These are phyloP conservation scores for Trichoderma pleuroti DNA, from an alignment of 2,329 filamentous ascomycete genomes.

Conservation along the genomic window DNA sequence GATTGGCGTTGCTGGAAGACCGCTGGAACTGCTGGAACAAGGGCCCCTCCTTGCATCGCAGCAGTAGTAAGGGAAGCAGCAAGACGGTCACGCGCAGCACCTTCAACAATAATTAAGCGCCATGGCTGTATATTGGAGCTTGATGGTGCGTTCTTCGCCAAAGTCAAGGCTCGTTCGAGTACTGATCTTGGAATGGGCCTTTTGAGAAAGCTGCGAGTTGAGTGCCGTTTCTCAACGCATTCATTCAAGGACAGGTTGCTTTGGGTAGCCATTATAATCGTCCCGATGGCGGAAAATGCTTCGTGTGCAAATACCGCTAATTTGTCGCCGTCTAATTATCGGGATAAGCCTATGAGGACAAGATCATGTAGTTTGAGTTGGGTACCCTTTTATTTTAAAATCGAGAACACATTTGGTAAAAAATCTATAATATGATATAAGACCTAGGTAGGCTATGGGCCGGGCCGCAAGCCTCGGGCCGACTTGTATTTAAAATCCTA, in stretches of 20 bases:
- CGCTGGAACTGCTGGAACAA: neutral
- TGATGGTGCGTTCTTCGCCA: slow-evolving; percentile 11
- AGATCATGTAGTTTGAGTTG: too few relatives aligned
- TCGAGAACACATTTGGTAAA: too few relatives aligned
- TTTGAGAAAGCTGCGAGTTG: neutral
- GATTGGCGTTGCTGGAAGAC: slow-evolving; percentile 18
- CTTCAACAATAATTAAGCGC: slow-evolving; percentile 8
- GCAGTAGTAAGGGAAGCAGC: neutral
- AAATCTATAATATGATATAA: too few relatives aligned
- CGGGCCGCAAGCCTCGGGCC: neutral
- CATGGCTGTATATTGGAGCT: slow-evolving; percentile 18
- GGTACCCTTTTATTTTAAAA: too few relatives aligned
- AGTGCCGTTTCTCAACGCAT: neutral
- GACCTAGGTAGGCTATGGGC: neutral
- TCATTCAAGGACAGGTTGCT: neutral
- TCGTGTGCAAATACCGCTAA: neutral
- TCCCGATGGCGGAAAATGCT: neutral
- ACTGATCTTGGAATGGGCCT: neutral
- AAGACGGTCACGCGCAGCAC: slow-evolving; percentile 8
- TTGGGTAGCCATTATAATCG: neutral
- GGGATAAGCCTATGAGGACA: neutral
- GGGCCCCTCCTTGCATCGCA: neutral
- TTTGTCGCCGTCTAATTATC: neutral
- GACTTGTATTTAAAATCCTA: neutral
- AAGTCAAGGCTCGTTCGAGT: slow-evolving; percentile 1